phyloP scores from a whole-genome alignment of 2,329 filamentous ascomycete species.

The Harringtonia aguacate region DNA sequence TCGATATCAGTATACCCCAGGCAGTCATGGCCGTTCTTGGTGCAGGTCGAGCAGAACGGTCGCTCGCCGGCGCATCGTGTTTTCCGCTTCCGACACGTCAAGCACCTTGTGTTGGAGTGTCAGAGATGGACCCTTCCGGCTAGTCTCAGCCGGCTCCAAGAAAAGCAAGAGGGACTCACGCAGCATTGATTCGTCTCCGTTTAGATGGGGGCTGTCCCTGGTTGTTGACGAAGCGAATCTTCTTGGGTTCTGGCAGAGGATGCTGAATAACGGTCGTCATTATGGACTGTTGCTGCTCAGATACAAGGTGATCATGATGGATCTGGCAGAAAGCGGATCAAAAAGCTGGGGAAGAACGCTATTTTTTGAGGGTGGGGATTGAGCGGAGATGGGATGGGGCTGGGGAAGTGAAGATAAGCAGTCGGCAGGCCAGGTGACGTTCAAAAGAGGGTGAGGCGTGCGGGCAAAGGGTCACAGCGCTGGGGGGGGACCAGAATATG shows the following conservation, averaged over 20 bases:
- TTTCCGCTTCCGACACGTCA: slow-evolving; percentile 66
- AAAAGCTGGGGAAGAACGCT: not conserved
- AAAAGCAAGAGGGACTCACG: slow-evolving; percentile 39
- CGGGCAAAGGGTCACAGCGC: too few species aligned
- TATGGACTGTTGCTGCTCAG: slow-evolving; percentile 13
- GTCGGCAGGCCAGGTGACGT: too few species aligned
- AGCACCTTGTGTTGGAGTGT: slow-evolving; percentile 43
- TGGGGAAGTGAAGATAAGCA: too few species aligned
- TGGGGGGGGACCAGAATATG: too few species aligned
- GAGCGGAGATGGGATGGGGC: too few species aligned
- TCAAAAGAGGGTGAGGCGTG: too few species aligned
- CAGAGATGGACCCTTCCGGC: not conserved
- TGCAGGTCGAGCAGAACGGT: slow-evolving; percentile 61
- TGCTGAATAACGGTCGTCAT: slow-evolving; percentile 37
- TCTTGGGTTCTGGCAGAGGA: slow-evolving; percentile 36
- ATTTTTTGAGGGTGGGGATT: too few species aligned
- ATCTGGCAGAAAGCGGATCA: not conserved
- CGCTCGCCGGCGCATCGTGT: slow-evolving; percentile 66
- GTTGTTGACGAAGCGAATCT: slow-evolving; percentile 72
- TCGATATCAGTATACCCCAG: slow-evolving; percentile 54
- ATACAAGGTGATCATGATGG: slow-evolving; percentile 24
- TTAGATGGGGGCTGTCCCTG: slow-evolving; percentile 74
- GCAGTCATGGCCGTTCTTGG: slow-evolving; percentile 59
- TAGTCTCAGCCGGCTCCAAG: not conserved
- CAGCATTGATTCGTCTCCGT: slow-evolving; percentile 66